Evolutionary conservation across 148 eudicot genomes (phyloP).

Genomic region (Cornus kousa): DNA sequence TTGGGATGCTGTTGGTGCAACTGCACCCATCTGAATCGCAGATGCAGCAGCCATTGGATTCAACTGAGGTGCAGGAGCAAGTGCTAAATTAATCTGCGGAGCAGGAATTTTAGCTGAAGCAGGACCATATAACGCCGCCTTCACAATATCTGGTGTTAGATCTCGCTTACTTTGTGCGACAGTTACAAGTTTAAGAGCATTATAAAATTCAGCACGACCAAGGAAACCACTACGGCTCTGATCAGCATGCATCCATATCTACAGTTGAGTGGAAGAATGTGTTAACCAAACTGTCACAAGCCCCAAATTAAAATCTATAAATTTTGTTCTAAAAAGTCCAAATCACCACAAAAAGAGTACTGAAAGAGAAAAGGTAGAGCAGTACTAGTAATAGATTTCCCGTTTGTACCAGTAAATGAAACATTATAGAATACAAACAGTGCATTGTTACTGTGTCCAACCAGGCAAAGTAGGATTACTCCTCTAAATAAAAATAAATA

Average conservation of each 20-base stretch:
- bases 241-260: constrained; percentile 96
- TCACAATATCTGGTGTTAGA: constrained; percentile 94
- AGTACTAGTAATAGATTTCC: neutral
- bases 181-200: constrained; percentile 91
- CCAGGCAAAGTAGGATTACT: neutral
- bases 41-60: constrained; percentile 42
- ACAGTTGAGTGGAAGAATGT: constrained; percentile 25
- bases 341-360: no score
- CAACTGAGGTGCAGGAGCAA: constrained; percentile 48
- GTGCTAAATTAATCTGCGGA: constrained; percentile 75
- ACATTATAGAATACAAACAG: neutral
- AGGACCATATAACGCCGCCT: constrained; percentile 88
- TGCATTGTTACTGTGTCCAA: neutral
- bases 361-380: neutral
- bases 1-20: constrained; percentile 46
- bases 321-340: neutral
- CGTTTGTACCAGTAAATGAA: neutral
- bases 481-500: neutral
- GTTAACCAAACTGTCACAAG: neutral
- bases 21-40: constrained; percentile 50
- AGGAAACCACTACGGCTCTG: constrained; percentile 85
- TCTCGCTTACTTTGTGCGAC: constrained; percentile 98
- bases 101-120: constrained; percentile 96
- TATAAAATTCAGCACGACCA: constrained; percentile 79
- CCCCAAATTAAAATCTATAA: neutral